These are phyloP conservation scores for Larix kaempferi DNA, from an alignment of 75 land plant species.

Conservation along the genomic window DNA sequence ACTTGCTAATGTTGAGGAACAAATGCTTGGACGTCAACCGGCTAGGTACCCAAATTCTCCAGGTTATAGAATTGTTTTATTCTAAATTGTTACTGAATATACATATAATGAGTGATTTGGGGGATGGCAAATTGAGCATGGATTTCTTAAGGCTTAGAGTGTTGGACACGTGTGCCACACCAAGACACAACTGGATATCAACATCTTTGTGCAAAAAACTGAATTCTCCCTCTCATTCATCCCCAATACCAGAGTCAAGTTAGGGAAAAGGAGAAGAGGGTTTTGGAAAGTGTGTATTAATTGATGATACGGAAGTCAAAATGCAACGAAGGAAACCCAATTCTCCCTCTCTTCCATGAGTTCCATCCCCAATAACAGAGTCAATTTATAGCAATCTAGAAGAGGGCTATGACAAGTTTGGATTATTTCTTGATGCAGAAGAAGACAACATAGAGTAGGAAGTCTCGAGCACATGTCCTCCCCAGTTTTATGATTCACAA, in stretches of 20 bases:
- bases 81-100: neutral
- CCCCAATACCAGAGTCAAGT: neutral
- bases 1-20: neutral
- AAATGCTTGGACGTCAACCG: neutral
- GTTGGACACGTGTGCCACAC: neutral
- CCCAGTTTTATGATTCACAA: neutral
- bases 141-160: neutral
- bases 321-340: neutral
- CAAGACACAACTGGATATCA: neutral
- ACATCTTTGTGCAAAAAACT: constrained; percentile 1
- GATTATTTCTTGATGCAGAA: neutral
- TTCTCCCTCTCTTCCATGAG: neutral
- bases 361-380: neutral
- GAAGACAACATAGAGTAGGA: neutral
- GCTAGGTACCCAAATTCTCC: neutral
- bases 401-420: neutral
- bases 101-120: neutral
- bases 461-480: neutral
- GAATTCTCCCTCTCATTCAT: neutral
- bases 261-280: neutral
- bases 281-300: neutral
- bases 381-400: neutral
- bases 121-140: constrained; percentile 2
- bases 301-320: neutral
- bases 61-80: neutral